A percentile compares a stretch with the other conserved stretches of the same genome.
These are phyloP conservation scores for Peronospora tabacina DNA, from an alignment of 352 stramenopile species.

Conservation along the genomic window DNA sequence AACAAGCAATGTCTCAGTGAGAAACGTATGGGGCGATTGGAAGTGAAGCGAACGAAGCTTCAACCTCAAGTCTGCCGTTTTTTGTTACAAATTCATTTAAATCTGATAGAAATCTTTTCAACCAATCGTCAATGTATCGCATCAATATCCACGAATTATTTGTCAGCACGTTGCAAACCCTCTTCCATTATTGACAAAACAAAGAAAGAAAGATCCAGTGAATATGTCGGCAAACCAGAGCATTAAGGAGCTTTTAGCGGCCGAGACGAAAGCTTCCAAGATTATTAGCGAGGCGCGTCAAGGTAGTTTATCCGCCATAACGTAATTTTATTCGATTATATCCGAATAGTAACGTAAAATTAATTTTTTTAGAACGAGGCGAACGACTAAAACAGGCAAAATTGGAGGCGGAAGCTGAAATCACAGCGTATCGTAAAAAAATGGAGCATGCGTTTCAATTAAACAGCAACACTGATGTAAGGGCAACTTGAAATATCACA, in stretches of 20 bases:
- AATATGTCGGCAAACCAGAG: constrained; percentile 80
- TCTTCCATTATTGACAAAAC: constrained; percentile 8
- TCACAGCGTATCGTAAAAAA: constrained; percentile 76
- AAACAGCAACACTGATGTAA: constrained; percentile 75
- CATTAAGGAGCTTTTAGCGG: constrained; percentile 87
- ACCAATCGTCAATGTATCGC: constrained; percentile 5
- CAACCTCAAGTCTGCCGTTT: not conserved
- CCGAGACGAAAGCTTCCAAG: constrained; percentile 86
- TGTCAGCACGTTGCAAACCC: too few relatives aligned
- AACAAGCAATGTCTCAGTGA: not conserved
- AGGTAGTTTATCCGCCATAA: constrained; percentile 24
- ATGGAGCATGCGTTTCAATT: constrained; percentile 85
- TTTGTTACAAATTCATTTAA: not conserved
- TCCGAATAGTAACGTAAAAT: not conserved
- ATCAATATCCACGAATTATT: constrained; percentile 9
- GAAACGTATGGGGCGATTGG: not conserved
- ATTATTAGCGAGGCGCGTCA: constrained; percentile 84
- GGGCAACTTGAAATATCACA: constrained; percentile 5
- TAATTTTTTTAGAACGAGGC: constrained; percentile 44
- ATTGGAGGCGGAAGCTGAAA: constrained; percentile 78
- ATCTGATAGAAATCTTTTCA: constrained; percentile 1
- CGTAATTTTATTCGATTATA: not conserved
- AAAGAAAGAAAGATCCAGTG: constrained; percentile 14
- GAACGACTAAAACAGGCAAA: constrained; percentile 86
- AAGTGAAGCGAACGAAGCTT: constrained; percentile 25